Percentiles rank a stretch among this genome's conserved stretches.
These are phyloP conservation scores for Mortierella sp. DNA, from an alignment of 371 early-diverging fungal genomes.

Conservation along the genomic window DNA sequence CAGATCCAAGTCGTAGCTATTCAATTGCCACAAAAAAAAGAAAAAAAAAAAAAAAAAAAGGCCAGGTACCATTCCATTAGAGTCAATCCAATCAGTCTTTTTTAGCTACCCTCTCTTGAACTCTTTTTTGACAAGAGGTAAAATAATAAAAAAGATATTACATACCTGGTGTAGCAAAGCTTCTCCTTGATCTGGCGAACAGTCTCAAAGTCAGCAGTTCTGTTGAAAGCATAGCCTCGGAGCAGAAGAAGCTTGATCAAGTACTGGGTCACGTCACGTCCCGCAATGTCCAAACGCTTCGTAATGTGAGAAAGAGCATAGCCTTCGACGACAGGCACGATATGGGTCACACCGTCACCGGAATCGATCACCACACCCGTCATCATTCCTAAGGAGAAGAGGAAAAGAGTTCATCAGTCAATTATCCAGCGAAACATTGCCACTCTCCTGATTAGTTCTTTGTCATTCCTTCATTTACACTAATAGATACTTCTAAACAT, in stretches of 20 bases:
- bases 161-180: constrained; percentile 94
- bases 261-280: constrained; percentile 96
- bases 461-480: background rate
- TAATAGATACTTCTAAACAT: too few species aligned
- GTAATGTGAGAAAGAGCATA: constrained; percentile 93
- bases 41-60: background rate
- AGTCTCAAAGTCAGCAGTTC: constrained; percentile 98
- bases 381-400: constrained; percentile 73
- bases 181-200: constrained; percentile 98
- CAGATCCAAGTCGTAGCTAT: constrained; percentile 91
- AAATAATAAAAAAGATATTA: background rate
- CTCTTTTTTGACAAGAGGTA: background rate
- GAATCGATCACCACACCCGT: constrained; percentile 98
- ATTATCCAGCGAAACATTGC: too few species aligned
- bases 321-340: constrained; percentile 97
- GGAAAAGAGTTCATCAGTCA: background rate
- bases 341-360: constrained; percentile 98
- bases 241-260: constrained; percentile 93
- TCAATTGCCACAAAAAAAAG: too few species aligned
- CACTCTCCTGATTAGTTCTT: too few species aligned
- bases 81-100: constrained; percentile 3
- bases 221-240: constrained; percentile 96
- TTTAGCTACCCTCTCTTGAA: background rate
- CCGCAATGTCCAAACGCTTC: constrained; percentile 94
- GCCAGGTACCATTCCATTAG: constrained; percentile 1